Percentiles rank a stretch among this genome's conserved stretches.
Conservation (phyloP, 805 yeast genomes). For the Wickerhamiella australiensis region DNA sequence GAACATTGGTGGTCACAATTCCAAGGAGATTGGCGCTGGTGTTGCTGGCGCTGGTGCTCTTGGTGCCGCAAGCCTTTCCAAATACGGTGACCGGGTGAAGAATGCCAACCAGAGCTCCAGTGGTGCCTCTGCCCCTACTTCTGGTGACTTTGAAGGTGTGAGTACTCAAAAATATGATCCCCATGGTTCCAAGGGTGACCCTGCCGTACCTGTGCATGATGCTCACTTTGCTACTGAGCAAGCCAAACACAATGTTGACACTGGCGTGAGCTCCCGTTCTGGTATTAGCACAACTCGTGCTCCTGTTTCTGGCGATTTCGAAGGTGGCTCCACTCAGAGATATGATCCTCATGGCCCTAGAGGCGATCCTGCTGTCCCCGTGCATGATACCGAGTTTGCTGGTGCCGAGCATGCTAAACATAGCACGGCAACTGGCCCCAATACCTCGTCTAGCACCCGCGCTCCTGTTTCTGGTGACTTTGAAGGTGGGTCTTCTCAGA, state of each 20-base stretch:
- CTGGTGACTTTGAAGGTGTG: neutral
- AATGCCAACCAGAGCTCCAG: neutral
- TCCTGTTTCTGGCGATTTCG: neutral
- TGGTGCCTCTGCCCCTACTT: neutral
- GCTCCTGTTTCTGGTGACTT: neutral
- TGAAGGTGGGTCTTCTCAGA: neutral
- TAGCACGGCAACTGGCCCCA: neutral
- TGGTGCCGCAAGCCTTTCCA: conserved; percentile 6
- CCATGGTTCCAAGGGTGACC: neutral
- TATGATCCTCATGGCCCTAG: neutral
- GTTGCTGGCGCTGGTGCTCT: conserved; percentile 10
- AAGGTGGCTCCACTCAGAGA: neutral
- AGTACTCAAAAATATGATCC: neutral
- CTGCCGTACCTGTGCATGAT: neutral
- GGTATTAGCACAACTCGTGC: neutral
- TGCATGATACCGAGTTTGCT: neutral
- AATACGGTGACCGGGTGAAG: neutral
- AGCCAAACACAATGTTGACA: neutral
- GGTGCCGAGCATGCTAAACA: neutral
- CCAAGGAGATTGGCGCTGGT: conserved; percentile 9
- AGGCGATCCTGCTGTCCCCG: neutral
- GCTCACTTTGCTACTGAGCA: neutral
- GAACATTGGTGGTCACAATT: conserved; percentile 2
- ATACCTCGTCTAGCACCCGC: neutral
- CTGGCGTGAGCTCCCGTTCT: neutral